Base-by-base conservation (phyloP, 371 early-diverging fungal genomes). In the Syncephalis fuscata region DNA sequence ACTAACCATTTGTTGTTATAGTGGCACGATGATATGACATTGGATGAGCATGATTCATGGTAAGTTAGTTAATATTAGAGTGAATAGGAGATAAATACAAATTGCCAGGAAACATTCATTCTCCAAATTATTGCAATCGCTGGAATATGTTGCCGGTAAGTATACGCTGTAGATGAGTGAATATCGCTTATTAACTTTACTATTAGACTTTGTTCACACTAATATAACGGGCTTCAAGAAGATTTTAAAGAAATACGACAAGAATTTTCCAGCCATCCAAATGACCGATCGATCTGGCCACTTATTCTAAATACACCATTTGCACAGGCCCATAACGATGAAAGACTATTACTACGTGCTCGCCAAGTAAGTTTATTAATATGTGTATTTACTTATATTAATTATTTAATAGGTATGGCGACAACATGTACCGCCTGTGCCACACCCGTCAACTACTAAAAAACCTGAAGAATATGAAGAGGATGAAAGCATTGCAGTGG, bases 221-320 rank as follows among this genome's bases (percentile, higher is more conserved):
- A 76, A 74, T 46, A 57, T 77, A 24, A 66, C 66, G 16, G 76
- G 73, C 15, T 72, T 73, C 46, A 66, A 71, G 49, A 74, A 74
- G 57, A 74, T 77, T 25, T 59, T 76, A 46, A 73, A 77, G 52
- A 76, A 77, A 56, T 71, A 70, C 46, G 74, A 71, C 57, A 74
- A 69, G 60, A 60, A 60, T 44, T 61, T 55, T 53, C 47, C 41
- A 53, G 49, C 51, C 32, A 21, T 46, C 40, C 50, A 65, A 22
- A 59, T 64, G 24, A 58, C 59, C 42, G 58, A 60, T 32, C 32
- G 40, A 58, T 78, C 14, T 76, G 76, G 74, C 64, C 64, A 40
- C 48, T 63, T 50, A 68, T 73, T 27, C 62, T 67, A 11, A 58
- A 52, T 11, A 54, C 57, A 38, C 56, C 56, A 3, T 77, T 75